These are phyloP conservation scores for Torulaspora delbrueckii DNA, from an alignment of 805 yeast genomes.

Conservation along the genomic window DNA sequence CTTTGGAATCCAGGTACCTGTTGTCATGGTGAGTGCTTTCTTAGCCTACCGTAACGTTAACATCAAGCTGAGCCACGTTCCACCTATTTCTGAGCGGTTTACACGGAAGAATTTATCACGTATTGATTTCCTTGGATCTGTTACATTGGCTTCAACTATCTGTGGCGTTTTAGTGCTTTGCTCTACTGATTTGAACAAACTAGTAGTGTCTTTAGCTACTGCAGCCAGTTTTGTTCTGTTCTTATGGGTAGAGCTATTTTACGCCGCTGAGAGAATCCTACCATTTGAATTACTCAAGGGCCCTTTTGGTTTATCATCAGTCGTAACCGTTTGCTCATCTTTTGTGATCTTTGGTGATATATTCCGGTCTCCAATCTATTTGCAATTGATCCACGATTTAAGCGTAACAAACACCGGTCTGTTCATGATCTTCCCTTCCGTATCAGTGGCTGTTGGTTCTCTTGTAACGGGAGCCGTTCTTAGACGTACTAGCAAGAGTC, in stretches of 20 bases:
- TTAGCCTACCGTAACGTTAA: constrained; percentile 37
- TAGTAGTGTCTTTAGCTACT: constrained; percentile 33
- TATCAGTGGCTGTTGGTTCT: constrained; percentile 51
- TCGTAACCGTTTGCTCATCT: constrained; percentile 44
- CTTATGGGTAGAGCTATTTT: constrained; percentile 34
- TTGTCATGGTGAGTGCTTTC: constrained; percentile 37
- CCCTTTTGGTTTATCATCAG: constrained; percentile 50
- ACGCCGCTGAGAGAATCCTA: constrained; percentile 50
- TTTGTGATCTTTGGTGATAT: constrained; percentile 44
- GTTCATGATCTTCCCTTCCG: constrained; percentile 51
- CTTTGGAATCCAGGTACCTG: constrained; percentile 48
- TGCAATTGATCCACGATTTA: constrained; percentile 48
- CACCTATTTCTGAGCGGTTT: constrained; percentile 43
- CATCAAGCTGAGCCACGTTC: constrained; percentile 46
- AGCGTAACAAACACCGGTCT: constrained; percentile 52
- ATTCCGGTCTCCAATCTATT: constrained; percentile 57
- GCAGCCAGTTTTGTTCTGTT: constrained; percentile 33
- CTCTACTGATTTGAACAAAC: constrained; percentile 44
- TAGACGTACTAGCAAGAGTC: constrained; percentile 33
- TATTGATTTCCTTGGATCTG: constrained; percentile 65
- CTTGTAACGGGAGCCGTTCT: constrained; percentile 48
- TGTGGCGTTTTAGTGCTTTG: constrained; percentile 44
- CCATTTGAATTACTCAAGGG: constrained; percentile 52
- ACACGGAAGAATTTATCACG: constrained; percentile 46
- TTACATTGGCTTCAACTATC: constrained; percentile 52